Base-by-base conservation (phyloP, 352 stramenopile species). In the Elongisporangium senticosum region DNA sequence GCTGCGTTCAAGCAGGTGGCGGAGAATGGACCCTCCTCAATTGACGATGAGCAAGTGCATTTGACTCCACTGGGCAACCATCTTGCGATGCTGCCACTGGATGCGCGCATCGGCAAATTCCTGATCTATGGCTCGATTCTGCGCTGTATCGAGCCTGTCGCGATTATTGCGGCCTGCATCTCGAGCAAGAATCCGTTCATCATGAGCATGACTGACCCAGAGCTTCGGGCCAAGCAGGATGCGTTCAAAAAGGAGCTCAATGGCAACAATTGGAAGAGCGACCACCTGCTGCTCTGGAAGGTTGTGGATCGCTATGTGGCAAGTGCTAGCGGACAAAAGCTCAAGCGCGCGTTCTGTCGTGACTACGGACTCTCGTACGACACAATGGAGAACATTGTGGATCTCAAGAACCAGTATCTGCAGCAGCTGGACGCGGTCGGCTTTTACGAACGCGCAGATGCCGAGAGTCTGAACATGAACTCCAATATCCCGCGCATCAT, bases 11-110 rank as follows among this genome's bases (percentile, higher is more conserved):
- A 75, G 57, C 62, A 43, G 6, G 63, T 83, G 40, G 40, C 49
- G 4, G 57, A 62, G 1, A 50, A 64, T 5, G 24, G 23, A 11
- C 49, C 47, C 19, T 28, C 6, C 6, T 59, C 62, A 22, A 68
- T 58, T n/a, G 55, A 73, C 14, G 71, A 74, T 21, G 80, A 89
- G 58, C 62, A 87, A 49, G 78, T 90, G 15, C 55, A 58, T 17
- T 67, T 99, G 26, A 99, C 97, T 49, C 90, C 96, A 14, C 74
- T 99, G 0, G 97, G 97, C 3, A 82, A 82, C 17, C 80, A 92
- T 59, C 68, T 94, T 58, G 82, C 79, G 4, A 90, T 89, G 79
- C 67, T 95, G 22, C 86, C 87, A 13, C 64, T 96, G 39, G 86
- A 96, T 55, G 87, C 87, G 19, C 87, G 86, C 17, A 89, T 96